Conservation (phyloP, 2,329 filamentous ascomycete genomes). For the Triangularia verruculosa region DNA sequence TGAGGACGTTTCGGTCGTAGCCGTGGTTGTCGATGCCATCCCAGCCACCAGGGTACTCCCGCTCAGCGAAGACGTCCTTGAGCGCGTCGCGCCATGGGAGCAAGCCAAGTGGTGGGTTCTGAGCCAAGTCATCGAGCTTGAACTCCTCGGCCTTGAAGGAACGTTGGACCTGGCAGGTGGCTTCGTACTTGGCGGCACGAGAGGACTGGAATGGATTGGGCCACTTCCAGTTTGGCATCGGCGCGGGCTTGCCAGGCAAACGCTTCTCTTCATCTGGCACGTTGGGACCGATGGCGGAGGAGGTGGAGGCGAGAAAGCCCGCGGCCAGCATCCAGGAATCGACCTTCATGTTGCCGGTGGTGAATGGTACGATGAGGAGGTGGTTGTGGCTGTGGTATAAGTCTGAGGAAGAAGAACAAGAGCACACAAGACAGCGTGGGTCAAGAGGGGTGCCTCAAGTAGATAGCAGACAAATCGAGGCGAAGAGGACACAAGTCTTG, state of each 20-base stretch:
- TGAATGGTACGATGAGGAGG: background rate
- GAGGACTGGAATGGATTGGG: constrained; percentile 38
- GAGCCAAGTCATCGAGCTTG: constrained; percentile 43
- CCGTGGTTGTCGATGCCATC: constrained; percentile 51
- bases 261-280: constrained; percentile 24
- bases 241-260: constrained; percentile 33
- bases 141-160: constrained; percentile 41
- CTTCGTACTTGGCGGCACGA: constrained; percentile 32
- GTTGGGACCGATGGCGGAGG: constrained; percentile 26
- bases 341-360: constrained; percentile 24
- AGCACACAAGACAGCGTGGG: background rate
- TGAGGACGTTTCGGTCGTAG: constrained; percentile 45
- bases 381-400: background rate
- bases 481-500: background rate
- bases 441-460: background rate
- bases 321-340: constrained; percentile 22
- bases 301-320: constrained; percentile 29
- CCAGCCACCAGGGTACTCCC: constrained; percentile 52
- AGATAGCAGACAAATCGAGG: background rate
- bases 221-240: constrained; percentile 42
- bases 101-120: constrained; percentile 38
- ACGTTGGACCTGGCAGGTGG: constrained; percentile 35
- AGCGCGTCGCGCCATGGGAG: constrained; percentile 40
- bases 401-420: background rate
- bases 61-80: constrained; percentile 39